Evolutionary conservation across 192 early-diverging fungal species (phyloP).

Genomic region (Backusella circina): DNA sequence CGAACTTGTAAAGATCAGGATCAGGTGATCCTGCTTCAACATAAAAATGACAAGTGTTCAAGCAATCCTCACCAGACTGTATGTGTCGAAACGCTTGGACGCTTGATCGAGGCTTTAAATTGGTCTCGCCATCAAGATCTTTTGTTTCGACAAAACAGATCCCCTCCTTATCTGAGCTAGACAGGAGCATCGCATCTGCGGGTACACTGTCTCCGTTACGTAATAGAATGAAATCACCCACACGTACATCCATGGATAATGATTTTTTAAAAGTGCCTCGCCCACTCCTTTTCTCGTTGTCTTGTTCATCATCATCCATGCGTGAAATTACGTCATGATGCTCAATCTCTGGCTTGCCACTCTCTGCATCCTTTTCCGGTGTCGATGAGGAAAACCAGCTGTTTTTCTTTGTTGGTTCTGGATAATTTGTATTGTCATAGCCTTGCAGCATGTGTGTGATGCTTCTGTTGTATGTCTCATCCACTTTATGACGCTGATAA

Average conservation of each 20-base stretch:
- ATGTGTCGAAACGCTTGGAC: constrained; percentile 63
- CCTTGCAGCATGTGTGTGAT: constrained; percentile 38
- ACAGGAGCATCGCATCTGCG: constrained; percentile 78
- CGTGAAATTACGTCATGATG: not conserved
- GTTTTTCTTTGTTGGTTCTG: not conserved
- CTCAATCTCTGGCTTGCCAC: not conserved
- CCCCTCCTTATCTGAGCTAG: constrained; percentile 73
- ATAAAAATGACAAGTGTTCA: constrained; percentile 46
- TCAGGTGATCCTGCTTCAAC: constrained; percentile 78
- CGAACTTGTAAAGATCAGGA: constrained; percentile 73
- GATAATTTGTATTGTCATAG: constrained; percentile 47
- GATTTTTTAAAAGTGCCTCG: constrained; percentile 16
- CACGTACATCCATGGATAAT: constrained; percentile 52
- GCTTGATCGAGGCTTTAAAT: constrained; percentile 79
- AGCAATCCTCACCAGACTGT: constrained; percentile 69
- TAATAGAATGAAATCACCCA: constrained; percentile 87
- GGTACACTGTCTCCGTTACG: constrained; percentile 81
- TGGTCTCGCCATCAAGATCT: constrained; percentile 96
- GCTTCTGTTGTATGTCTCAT: constrained; percentile 78
- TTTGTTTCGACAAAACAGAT: constrained; percentile 91
- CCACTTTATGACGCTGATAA: constrained; percentile 81
- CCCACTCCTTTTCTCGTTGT: not conserved
- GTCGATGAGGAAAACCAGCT: not conserved
- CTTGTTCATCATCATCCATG: not conserved
- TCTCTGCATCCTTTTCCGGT: not conserved